Percentiles rank a stretch among this genome's conserved stretches.
Evolutionary conservation across 202 grass and related monocot genomes (phyloP).

Genomic region (Panicum hallii): DNA sequence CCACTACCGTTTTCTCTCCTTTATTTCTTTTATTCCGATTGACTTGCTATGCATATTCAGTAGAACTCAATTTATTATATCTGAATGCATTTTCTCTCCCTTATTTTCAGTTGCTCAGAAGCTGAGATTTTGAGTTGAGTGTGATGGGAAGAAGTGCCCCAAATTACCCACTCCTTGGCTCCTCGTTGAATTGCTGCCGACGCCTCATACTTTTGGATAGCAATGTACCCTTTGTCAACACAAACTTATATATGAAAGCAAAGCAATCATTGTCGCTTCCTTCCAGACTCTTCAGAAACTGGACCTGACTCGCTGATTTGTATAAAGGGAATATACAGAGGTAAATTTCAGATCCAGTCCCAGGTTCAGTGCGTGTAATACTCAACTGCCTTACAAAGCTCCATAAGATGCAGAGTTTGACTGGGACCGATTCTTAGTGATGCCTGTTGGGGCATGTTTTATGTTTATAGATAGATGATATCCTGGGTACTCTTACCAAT

Average conservation of each 20-base stretch:
- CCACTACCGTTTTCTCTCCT: not conserved
- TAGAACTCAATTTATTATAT: not conserved
- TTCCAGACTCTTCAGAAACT: not conserved
- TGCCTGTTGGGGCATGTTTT: too few relatives aligned
- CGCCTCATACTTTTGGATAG: not conserved
- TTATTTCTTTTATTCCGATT: not conserved
- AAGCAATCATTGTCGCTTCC: not conserved
- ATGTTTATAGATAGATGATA: too few relatives aligned
- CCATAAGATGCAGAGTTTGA: not conserved
- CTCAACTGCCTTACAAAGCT: too few relatives aligned
- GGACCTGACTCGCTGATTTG: not conserved
- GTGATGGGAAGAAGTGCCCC: not conserved
- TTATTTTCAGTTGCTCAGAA: not conserved
- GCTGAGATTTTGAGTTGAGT: not conserved
- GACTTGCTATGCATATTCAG: not conserved
- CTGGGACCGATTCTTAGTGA: not conserved
- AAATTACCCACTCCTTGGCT: not conserved
- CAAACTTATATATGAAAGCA: too few relatives aligned
- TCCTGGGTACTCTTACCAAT: too few relatives aligned
- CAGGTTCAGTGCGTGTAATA: not conserved
- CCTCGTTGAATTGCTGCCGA: not conserved
- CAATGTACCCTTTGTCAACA: not conserved
- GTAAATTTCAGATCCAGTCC: not conserved
- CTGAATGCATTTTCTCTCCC: not conserved
- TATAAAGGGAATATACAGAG: too few relatives aligned